A percentile compares a stretch with the other conserved stretches of the same genome.
phyloP scores from a whole-genome alignment of 2,329 filamentous ascomycete genomes.

The Fusarium brevicatenulatum region DNA sequence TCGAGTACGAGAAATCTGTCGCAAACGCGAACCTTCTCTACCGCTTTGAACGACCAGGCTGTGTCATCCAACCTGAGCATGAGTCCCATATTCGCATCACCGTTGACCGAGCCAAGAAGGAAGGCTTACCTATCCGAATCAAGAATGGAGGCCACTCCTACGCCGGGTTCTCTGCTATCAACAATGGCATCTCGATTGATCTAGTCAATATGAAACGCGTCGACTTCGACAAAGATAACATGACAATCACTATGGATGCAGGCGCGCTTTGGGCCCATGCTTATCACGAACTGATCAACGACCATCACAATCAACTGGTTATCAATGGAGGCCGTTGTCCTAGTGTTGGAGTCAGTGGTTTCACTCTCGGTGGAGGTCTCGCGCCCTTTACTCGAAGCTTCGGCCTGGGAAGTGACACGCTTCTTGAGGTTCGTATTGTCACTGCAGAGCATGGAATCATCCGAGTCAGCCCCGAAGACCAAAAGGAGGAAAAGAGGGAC shows the following conservation, averaged over 20 bases:
- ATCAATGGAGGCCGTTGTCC: slow-evolving; percentile 50
- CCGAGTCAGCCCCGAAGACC: accelerated
- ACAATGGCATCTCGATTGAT: slow-evolving; percentile 46
- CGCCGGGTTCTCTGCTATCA: slow-evolving; percentile 44
- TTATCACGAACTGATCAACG: slow-evolving; percentile 45
- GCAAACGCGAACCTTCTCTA: slow-evolving; percentile 31
- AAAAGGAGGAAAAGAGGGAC: neutral
- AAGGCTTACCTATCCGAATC: slow-evolving; percentile 37
- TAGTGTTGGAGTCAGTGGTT: slow-evolving; percentile 53
- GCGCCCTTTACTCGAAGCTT: slow-evolving; percentile 47
- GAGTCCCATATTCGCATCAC: slow-evolving; percentile 8
- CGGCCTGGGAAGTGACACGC: slow-evolving; percentile 18
- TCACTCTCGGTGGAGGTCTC: slow-evolving; percentile 51
- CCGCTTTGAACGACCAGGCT: slow-evolving; percentile 23
- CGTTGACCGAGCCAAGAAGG: slow-evolving; percentile 1
- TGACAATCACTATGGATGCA: slow-evolving; percentile 40
- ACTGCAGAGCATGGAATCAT: neutral
- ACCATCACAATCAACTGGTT: slow-evolving; percentile 28
- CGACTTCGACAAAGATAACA: slow-evolving; percentile 24
- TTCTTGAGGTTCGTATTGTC: slow-evolving; percentile 6
- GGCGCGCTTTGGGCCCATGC: slow-evolving; percentile 48
- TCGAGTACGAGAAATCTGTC: slow-evolving; percentile 25
- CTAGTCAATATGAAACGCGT: slow-evolving; percentile 45
- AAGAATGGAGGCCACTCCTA: slow-evolving; percentile 49
- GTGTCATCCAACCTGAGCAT: slow-evolving; percentile 27